These are phyloP conservation scores for Ophiostoma montium DNA, from an alignment of 2,329 filamentous ascomycete genomes.

Conservation along the genomic window DNA sequence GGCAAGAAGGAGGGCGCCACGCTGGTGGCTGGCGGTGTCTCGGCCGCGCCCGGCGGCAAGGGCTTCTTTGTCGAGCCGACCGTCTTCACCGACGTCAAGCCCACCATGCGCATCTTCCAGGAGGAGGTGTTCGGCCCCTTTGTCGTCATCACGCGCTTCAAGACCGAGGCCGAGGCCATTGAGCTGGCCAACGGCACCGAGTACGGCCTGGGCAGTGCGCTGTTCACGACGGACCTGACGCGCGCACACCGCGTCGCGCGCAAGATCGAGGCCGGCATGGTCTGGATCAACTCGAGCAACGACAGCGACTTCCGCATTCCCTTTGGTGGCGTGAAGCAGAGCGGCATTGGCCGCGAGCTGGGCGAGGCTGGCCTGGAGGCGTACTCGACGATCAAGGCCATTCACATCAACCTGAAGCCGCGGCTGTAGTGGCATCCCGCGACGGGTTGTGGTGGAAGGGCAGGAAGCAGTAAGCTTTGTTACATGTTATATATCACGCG, in stretches of 20 bases:
- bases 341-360: conserved; percentile 24
- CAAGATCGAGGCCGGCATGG: conserved; percentile 38
- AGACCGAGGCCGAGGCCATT: conserved; percentile 35
- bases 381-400: conserved; percentile 24
- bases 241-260: conserved; percentile 20
- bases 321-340: conserved; percentile 29
- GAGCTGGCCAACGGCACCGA: conserved; percentile 36
- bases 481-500: neutral
- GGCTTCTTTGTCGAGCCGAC: conserved; percentile 15
- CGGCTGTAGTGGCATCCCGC: conserved; percentile 7
- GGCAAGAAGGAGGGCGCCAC: conserved; percentile 44
- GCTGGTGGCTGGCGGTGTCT: conserved; percentile 37
- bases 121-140: conserved; percentile 49
- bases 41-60: conserved; percentile 1
- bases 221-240: conserved; percentile 41
- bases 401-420: conserved; percentile 23
- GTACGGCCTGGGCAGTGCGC: conserved; percentile 39
- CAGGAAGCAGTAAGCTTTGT: too few species aligned
- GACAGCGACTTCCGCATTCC: conserved; percentile 36
- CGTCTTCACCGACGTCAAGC: conserved; percentile 11
- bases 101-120: conserved; percentile 20
- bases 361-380: conserved; percentile 23
- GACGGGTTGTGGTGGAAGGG: neutral
- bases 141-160: conserved; percentile 36
- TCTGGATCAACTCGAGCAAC: conserved; percentile 32